Percentiles rank a stretch among this genome's conserved stretches.
phyloP scores from a whole-genome alignment of 306 rosid genomes.

The Fragaria nilgerrensis region DNA sequence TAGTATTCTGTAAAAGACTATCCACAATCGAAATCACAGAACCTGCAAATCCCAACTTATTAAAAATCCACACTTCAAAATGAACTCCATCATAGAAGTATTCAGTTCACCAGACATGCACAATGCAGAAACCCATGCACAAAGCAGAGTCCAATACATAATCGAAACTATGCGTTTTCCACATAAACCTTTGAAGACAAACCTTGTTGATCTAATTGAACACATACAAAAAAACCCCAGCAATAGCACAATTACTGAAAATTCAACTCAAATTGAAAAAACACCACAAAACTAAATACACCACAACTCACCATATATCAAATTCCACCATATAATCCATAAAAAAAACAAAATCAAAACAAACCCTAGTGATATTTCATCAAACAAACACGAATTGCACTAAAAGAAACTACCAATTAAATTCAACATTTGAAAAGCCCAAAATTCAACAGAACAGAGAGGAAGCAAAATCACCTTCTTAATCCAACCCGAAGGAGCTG shows the following conservation, averaged over 20 bases:
- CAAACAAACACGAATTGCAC: conserved; percentile 11
- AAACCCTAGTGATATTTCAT: conserved; percentile 28
- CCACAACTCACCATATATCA: conserved; percentile 17
- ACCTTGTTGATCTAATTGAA: not conserved
- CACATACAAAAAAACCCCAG: conserved; percentile 5
- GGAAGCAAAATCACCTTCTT: conserved; percentile 56
- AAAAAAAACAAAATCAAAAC: conserved; percentile 11
- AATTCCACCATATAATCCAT: conserved; percentile 30
- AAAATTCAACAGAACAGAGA: not conserved
- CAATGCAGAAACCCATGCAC: conserved; percentile 1
- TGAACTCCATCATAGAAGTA: not conserved
- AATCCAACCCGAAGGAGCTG: conserved; percentile 96
- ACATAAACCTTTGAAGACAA: conserved; percentile 8
- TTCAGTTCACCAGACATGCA: not conserved
- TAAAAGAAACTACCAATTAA: conserved; percentile 11
- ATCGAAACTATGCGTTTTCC: not conserved
- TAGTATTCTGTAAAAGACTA: not conserved
- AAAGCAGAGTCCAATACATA: not conserved
- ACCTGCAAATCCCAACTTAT: not conserved
- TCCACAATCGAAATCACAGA: not conserved
- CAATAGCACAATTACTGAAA: conserved; percentile 25
- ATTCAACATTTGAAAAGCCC: conserved; percentile 9
- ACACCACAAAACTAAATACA: conserved; percentile 36
- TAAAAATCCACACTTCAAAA: not conserved
- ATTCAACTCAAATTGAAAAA: conserved; percentile 25